phyloP scores from a whole-genome alignment of 2,329 filamentous ascomycete genomes.

The Epichloe coenophiala region DNA sequence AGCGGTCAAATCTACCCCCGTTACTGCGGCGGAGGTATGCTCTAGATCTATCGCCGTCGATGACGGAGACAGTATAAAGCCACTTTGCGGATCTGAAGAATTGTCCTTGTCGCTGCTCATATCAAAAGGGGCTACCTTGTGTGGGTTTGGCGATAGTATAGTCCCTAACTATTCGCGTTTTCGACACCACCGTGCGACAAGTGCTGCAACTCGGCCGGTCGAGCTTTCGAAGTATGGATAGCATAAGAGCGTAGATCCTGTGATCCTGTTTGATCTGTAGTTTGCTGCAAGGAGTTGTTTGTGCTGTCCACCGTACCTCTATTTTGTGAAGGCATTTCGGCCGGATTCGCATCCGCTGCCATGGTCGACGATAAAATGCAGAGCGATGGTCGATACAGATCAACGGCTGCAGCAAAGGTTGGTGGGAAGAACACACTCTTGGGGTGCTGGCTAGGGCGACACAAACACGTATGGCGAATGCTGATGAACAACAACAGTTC shows the following conservation, averaged over 20 bases:
- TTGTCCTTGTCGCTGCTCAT: not conserved
- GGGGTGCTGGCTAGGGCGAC: not conserved
- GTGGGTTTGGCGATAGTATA: slow-evolving; percentile 1
- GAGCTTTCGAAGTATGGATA: slow-evolving; percentile 13
- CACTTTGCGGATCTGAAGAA: not conserved
- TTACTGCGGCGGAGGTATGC: not conserved
- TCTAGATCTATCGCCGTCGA: slow-evolving; percentile 4
- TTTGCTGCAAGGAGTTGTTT: slow-evolving; percentile 10
- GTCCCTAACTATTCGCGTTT: not conserved
- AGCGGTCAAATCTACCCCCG: not conserved
- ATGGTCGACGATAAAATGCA: not conserved
- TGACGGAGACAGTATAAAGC: slow-evolving; percentile 3
- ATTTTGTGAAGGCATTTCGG: slow-evolving; percentile 13
- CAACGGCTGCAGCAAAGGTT: not conserved
- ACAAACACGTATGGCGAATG: not conserved
- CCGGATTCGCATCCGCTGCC: slow-evolving; percentile 9
- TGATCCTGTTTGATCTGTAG: slow-evolving; percentile 3
- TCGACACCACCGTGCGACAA: slow-evolving; percentile 4
- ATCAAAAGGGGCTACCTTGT: slow-evolving; percentile 11
- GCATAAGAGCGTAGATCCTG: slow-evolving; percentile 8
- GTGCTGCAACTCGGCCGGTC: slow-evolving; percentile 12
- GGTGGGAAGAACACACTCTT: not conserved
- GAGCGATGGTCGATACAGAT: not conserved
- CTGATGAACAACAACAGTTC: not conserved
- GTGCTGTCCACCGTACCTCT: slow-evolving; percentile 10